Conservation (phyloP, 129 eudicot species). For the Dittrichia graveolens region DNA sequence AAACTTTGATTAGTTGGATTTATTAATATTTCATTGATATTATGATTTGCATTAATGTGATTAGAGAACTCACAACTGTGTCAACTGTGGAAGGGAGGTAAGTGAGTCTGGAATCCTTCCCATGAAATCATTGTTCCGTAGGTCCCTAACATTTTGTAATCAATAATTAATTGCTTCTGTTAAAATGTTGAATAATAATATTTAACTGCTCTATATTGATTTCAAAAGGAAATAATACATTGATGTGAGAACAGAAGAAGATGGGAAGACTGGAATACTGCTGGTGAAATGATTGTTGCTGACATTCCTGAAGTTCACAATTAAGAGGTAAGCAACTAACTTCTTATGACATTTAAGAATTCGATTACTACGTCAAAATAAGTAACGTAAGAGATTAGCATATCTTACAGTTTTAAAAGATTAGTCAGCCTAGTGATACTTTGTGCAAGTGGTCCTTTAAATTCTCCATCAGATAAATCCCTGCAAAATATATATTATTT, state of each 20-base stretch:
- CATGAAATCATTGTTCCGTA: slow-evolving; percentile 68
- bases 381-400: not conserved
- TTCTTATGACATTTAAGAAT: not conserved
- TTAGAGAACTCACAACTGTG: slow-evolving; percentile 56
- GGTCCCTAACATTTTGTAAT: slow-evolving; percentile 53
- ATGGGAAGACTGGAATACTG: slow-evolving; percentile 54
- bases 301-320: slow-evolving; percentile 52
- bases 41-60: slow-evolving; percentile 14
- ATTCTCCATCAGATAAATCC: slow-evolving; percentile 53
- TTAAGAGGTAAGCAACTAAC: slow-evolving; percentile 27
- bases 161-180: slow-evolving; percentile 15
- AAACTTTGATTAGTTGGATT: slow-evolving; percentile 13
- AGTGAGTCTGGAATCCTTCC: slow-evolving; percentile 58
- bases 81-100: slow-evolving; percentile 53
- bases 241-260: slow-evolving; percentile 51
- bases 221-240: slow-evolving; percentile 43
- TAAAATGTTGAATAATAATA: slow-evolving; percentile 8
- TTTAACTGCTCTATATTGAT: slow-evolving; percentile 16
- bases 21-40: not conserved
- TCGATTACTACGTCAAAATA: slow-evolving; percentile 2
- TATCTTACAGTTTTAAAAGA: slow-evolving; percentile 63
- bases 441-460: slow-evolving; percentile 58
- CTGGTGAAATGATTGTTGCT: slow-evolving; percentile 60
- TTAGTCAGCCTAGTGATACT: slow-evolving; percentile 55
- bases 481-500: slow-evolving; percentile 38